Evolutionary conservation across 768 basidiomycete genomes (phyloP), one percentile per base, ranked within the genome.

Genomic region (Phylloporus arenicola): DNA sequence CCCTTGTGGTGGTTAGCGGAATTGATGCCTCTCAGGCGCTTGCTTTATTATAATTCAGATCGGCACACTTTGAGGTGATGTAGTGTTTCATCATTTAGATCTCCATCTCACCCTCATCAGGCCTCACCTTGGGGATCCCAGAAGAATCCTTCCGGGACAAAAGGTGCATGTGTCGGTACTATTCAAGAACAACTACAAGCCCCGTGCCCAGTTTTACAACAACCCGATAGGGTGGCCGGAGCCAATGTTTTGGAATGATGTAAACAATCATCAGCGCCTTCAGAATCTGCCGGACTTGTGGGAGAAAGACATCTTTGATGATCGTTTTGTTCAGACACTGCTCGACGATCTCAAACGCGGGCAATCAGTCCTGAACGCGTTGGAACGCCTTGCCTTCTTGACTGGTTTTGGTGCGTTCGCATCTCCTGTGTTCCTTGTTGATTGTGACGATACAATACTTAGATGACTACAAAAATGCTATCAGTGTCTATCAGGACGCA

Each of bases 141-240:
- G 67, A 13, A 56, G 44, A 29, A 67, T 67, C 25, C 24, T 67
- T 4, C 62, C 55, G 0, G 65, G 65, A 13, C 67, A 67, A 37
- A 68, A 59, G 37, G 57, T 67, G n/a, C 65, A 67, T 43, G 60
- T 68, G 7, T 68, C 65, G 1, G 67, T 41, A 25, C 31, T 67
- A 1, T 67, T 64, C 61, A 68, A 61, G 52, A 50, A 53, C 39
- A 58, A 67, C 24, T 67, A 67, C 53, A 66, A 59, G 33, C 57
- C 65, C 7, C 40, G 29, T 37, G 64, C 62, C 1, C 55, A 22
- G 20, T 64, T 67, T 46, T 55, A 47, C 43, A 60, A 54, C 22
- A 60, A 52, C 8, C 41, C 55, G 6, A 53, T 55, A 31, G 41
- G 51, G 16, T 67, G 65, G 65, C 67, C 60, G 4, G 64, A 58